Evolutionary conservation across 2,329 filamentous ascomycete species (phyloP).

Genomic region (Parastagonospora nodorum): DNA sequence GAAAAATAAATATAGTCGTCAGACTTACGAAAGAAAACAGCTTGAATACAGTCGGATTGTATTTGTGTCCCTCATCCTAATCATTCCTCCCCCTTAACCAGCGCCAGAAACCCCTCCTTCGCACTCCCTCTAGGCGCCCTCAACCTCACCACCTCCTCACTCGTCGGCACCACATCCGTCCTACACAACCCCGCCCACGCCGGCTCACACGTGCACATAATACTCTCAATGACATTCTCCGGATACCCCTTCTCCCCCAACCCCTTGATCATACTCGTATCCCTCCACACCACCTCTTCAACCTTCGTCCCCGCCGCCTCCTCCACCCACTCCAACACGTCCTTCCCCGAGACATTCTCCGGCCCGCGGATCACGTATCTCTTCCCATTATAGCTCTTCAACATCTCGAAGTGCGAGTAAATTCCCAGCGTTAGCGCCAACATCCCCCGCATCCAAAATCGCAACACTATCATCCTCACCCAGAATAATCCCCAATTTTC

Average conservation of each 20-base stretch:
- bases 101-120: no score
- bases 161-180: no score
- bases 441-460: conserved; percentile 19
- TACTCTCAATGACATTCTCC: conserved; percentile 9
- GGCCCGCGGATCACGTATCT: conserved; percentile 22
- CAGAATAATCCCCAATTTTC: conserved; percentile 3
- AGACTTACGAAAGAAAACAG: no score
- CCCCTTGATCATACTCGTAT: conserved; percentile 14
- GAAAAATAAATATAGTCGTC: no score
- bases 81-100: no score
- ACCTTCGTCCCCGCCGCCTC: conserved; percentile 13
- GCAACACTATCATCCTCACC: conserved; percentile 5
- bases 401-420: conserved; percentile 14
- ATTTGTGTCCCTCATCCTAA: no score
- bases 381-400: conserved; percentile 11
- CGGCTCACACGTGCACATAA: no score
- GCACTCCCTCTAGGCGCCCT: no score
- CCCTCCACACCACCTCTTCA: conserved; percentile 15
- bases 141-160: no score
- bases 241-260: conserved; percentile 7
- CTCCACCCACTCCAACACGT: conserved; percentile 20
- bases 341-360: conserved; percentile 13
- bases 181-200: no score
- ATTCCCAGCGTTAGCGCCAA: conserved; percentile 17
- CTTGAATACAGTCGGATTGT: no score